Base-by-base conservation (phyloP, 2,329 filamentous ascomycete genomes). In the Stemphylium vesicarium region DNA sequence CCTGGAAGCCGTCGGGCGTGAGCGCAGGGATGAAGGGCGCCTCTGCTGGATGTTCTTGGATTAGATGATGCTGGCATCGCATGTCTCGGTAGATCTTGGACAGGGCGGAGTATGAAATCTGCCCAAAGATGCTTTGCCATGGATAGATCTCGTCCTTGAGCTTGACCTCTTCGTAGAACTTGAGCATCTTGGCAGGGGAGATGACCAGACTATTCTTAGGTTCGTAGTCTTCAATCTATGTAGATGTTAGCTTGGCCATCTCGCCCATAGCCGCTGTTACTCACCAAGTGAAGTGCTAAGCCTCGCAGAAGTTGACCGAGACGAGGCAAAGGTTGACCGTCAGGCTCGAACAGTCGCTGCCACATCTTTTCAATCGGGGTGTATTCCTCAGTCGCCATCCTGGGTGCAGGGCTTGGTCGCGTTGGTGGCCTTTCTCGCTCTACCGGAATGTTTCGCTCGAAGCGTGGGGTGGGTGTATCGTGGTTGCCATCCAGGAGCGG, bases 241-340 rank as follows among this genome's bases (percentile, higher is more conserved):
- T 15, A 1, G 50, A 11, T n/a, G 57, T 63, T 65, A 58, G 63
- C 32, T 26, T 35, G 22, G 16, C 26, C 5, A n/a, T 7, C 32
- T 43, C 8, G 4, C 9, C 12, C 4, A 18, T 24, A 20, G 10
- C 4, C 16, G 16, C 2, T 24, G 12, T 5, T 50, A 74, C 83
- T 65, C 78, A 92, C 90, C 66, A 96, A 78, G 70, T 92, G 88
- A 49, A 85, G 81, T 11, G 90, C 91, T 52, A 96, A 79, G 0
- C 90, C 90, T 50, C 86, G 81, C 43, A 96, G 77, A 35, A 95
- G 86, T 60, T 92, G 85, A 0, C 84, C 84, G 13, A 94, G 80
- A 46, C 90, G 82, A 42, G 81, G 75, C 0, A 91, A 93, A 1
- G 90, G 85, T 51, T 83, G 81, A 0, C 88, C 89, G 24, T 86